Evolutionary conservation across 2,329 filamentous ascomycete genomes (phyloP), one percentile per base, ranked within the genome.

Genomic region (Emmonsia crescens): DNA sequence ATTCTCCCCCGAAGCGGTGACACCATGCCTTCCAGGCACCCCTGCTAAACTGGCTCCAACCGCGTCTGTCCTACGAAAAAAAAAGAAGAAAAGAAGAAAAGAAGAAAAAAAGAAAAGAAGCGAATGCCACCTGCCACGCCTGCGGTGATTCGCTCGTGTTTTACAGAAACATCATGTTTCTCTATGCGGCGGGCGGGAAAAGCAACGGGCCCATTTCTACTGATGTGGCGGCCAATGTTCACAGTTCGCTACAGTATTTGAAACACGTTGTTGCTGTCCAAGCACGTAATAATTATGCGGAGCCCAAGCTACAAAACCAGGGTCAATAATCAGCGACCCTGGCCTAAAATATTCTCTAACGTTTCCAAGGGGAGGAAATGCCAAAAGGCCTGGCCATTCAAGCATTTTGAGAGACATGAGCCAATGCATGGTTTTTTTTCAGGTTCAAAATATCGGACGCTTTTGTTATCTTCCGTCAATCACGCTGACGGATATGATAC

Each of bases 241-340:
- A 40, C 38, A 58, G 44, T 36, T 58, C 56, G 9, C 10, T 46
- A 33, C 56, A 58, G 27, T 52, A 42, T 51, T 36, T 52, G 46
- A 52, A 60, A 60, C 44, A 48, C 46, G 14, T 31, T 58, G 14
- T 31, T 58, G 38, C 29, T 24, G 40, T 58, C 56, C 40, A 59
- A 59, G 27, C 29, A 59, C 16, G 44, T 59, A 36, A 49, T 3
- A 19, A 58, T 44, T n/a, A 58, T 48, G 56, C 12, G 56, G 40
- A 48, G 12, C 19, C 29, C 21, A 12, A 44, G 56, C 16, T 33
- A 59, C 54, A 31, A 46, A 36, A 48, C 9, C 42, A 27, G 14
- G 12, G 55, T 5, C 51, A 29, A 48, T 33, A 38, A 49, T 51
- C 44, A 49, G n/a, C 38, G 12, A 38, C 12, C 16, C 21, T 29